A percentile compares a stretch with the other conserved stretches of the same genome.
Conservation (phyloP, 2,329 filamentous ascomycete genomes). For the Colletotrichum melonis region DNA sequence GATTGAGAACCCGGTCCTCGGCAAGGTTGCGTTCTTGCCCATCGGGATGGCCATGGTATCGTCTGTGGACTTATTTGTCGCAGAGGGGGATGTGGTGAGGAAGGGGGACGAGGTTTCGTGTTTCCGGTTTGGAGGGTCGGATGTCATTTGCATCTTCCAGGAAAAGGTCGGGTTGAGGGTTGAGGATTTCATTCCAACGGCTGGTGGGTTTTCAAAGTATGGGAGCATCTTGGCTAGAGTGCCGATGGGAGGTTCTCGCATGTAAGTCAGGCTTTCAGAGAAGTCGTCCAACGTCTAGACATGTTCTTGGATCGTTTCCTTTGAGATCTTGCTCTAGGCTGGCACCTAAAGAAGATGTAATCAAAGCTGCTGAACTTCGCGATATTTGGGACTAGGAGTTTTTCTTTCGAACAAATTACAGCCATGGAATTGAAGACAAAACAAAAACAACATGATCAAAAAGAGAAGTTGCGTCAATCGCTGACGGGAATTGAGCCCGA, state of each 20-base stretch:
- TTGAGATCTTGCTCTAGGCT: background rate
- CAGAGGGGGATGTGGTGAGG: constrained; percentile 38
- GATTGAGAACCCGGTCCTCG: constrained; percentile 47
- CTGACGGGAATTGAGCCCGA: constrained; percentile 32
- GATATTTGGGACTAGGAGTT: background rate
- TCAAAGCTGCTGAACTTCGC: background rate
- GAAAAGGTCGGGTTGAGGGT: constrained; percentile 34
- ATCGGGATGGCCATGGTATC: constrained; percentile 58
- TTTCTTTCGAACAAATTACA: background rate
- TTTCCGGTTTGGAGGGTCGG: constrained; percentile 57
- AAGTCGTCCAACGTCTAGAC: background rate
- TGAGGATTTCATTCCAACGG: constrained; percentile 36
- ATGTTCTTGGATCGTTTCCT: background rate
- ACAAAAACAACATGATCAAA: background rate
- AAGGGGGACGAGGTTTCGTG: constrained; percentile 56
- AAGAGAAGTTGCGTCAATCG: constrained; percentile 9
- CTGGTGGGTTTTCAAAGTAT: constrained; percentile 36
- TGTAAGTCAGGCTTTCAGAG: background rate
- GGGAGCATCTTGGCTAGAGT: constrained; percentile 36
- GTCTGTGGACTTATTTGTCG: constrained; percentile 48
- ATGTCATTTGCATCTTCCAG: constrained; percentile 54
- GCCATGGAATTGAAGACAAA: background rate
- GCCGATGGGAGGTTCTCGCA: background rate
- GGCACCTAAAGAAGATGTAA: background rate
- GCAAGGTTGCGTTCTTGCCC: constrained; percentile 53